phyloP scores from a whole-genome alignment of 139 green algal genomes.

The Coelastrella sp. region DNA sequence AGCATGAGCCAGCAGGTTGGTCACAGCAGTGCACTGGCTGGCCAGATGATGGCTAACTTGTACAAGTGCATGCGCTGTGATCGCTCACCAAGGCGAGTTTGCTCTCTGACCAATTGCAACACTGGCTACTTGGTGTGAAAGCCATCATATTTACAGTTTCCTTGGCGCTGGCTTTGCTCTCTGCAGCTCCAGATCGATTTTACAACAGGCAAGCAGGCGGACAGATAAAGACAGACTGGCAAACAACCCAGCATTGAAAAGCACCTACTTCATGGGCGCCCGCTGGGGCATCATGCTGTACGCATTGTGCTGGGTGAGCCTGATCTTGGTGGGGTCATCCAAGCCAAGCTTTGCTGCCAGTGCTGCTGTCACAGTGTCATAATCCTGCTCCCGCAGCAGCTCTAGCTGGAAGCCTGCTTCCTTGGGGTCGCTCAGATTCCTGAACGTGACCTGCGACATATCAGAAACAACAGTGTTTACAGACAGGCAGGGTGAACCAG shows the following conservation, averaged over 20 bases:
- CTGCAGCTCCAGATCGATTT: too few relatives aligned
- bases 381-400: constrained; percentile 81
- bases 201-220: too few relatives aligned
- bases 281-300: constrained; percentile 75
- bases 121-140: too few relatives aligned
- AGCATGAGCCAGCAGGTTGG: neutral
- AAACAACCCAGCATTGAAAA: too few relatives aligned
- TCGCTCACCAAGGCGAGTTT: neutral
- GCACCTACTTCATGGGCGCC: constrained; percentile 66
- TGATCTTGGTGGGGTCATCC: constrained; percentile 58
- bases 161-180: too few relatives aligned
- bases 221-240: too few relatives aligned
- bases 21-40: neutral
- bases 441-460: constrained; percentile 71
- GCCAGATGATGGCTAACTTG: neutral
- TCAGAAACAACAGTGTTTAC: too few relatives aligned
- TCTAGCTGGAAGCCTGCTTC: constrained; percentile 88
- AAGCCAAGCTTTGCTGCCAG: constrained; percentile 72
- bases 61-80: neutral
- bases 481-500: too few relatives aligned
- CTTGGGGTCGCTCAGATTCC: constrained; percentile 64
- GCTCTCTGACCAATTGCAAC: too few relatives aligned
- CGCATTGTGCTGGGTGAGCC: constrained; percentile 87
- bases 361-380: constrained; percentile 59
- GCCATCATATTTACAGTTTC: too few relatives aligned